Conservation (phyloP, 164 flowering plant genomes). For the Umbellularia californica region DNA sequence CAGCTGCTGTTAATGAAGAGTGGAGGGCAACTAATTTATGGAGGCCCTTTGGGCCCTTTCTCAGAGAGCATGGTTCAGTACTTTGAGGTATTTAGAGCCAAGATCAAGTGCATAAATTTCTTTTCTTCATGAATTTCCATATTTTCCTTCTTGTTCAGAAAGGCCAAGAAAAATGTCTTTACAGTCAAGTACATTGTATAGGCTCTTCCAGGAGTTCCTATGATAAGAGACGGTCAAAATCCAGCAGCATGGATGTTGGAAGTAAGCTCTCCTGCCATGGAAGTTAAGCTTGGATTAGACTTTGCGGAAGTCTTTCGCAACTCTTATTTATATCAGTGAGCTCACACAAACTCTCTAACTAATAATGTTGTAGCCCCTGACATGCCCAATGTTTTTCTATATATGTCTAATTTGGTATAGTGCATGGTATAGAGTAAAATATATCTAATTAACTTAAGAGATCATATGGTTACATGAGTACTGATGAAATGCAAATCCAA, state of each 20-base stretch:
- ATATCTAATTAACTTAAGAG: not conserved
- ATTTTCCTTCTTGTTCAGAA: not conserved
- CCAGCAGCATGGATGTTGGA: conserved; percentile 29
- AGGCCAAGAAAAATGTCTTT: not conserved
- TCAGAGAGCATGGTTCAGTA: conserved; percentile 8
- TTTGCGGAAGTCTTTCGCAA: conserved; percentile 17
- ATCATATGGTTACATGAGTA: no score
- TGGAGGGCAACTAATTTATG: conserved; percentile 18
- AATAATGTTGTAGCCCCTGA: not conserved
- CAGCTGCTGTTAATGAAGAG: conserved; percentile 18
- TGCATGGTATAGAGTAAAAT: not conserved
- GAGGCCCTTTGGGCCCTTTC: conserved; percentile 3
- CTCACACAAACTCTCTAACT: not conserved
- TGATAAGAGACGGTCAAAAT: conserved; percentile 61
- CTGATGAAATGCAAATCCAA: no score
- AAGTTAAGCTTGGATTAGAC: conserved; percentile 17
- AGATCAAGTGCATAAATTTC: no score
- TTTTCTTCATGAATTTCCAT: not conserved
- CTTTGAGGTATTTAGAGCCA: conserved; percentile 7
- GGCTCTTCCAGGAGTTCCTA: conserved; percentile 37
- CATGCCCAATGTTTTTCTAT: no score
- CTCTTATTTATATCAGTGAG: conserved; percentile 16
- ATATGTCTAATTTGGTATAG: no score
- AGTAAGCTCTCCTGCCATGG: conserved; percentile 19
- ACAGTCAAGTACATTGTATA: not conserved